Conservation (phyloP, 495 filamentous ascomycete species). For the Venustampulla echinocandica region DNA sequence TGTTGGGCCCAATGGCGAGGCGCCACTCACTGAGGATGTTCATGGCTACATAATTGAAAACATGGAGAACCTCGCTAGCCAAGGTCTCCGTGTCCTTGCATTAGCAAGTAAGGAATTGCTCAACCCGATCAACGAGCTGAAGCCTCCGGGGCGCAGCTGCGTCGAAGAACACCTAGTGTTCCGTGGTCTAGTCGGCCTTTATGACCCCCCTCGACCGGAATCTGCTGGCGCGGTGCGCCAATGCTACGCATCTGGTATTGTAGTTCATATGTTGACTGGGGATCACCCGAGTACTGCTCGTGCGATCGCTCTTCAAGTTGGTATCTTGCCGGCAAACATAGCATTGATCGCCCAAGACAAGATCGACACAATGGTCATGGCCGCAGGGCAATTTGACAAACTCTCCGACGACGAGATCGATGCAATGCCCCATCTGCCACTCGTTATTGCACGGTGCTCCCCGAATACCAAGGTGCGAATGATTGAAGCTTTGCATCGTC, state of each 20-base stretch:
- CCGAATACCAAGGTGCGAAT: constrained; percentile 62
- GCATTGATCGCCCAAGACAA: constrained; percentile 42
- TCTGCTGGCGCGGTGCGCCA: constrained; percentile 44
- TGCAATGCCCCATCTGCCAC: constrained; percentile 48
- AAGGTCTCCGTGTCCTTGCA: constrained; percentile 57
- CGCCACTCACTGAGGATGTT: constrained; percentile 34
- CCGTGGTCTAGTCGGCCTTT: constrained; percentile 52
- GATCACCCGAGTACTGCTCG: constrained; percentile 59
- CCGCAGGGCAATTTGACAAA: constrained; percentile 53
- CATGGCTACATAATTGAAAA: constrained; percentile 48
- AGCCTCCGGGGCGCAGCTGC: constrained; percentile 41
- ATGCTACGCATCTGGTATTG: constrained; percentile 59
- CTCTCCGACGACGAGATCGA: constrained; percentile 54
- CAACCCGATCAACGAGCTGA: constrained; percentile 25
- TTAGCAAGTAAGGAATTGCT: constrained; percentile 43
- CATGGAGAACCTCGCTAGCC: constrained; percentile 54
- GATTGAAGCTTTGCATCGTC: constrained; percentile 61
- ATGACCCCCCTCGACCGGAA: constrained; percentile 45
- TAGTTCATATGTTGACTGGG: constrained; percentile 69
- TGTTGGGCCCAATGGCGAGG: constrained; percentile 31
- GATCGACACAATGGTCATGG: constrained; percentile 56
- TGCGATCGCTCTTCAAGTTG: constrained; percentile 57
- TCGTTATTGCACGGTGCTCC: constrained; percentile 63
- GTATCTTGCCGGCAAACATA: constrained; percentile 53
- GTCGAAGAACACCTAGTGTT: constrained; percentile 49